These are phyloP conservation scores for Scytalidium sp. DNA, from an alignment of 2,329 filamentous ascomycete species.

Conservation along the genomic window DNA sequence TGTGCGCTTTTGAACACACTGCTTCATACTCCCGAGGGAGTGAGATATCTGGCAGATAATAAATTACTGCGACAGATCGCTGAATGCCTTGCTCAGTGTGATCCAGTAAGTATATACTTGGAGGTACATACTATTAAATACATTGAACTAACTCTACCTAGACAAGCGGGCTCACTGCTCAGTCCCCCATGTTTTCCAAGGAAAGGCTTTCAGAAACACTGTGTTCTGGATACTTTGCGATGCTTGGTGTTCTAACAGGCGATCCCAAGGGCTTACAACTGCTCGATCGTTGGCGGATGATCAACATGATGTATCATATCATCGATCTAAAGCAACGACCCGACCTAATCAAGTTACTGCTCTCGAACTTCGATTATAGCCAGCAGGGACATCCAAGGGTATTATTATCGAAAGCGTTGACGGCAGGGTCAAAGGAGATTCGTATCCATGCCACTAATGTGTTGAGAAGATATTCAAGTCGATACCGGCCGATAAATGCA, in stretches of 20 bases:
- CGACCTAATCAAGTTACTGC: conserved; percentile 83
- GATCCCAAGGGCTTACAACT: conserved; percentile 82
- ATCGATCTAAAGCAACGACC: conserved; percentile 87
- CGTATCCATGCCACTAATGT: conserved; percentile 86
- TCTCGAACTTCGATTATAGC: conserved; percentile 90
- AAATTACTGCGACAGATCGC: conserved; percentile 92
- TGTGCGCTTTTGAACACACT: conserved; percentile 86
- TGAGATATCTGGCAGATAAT: conserved; percentile 82
- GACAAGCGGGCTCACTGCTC: conserved; percentile 73
- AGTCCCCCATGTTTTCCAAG: conserved; percentile 83
- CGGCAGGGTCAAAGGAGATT: conserved; percentile 86
- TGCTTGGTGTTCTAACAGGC: conserved; percentile 82
- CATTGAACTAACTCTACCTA: conserved; percentile 28
- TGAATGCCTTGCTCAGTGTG: conserved; percentile 92
- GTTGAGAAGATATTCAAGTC: conserved; percentile 79
- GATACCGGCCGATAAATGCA: conserved; percentile 38
- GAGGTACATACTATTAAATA: not conserved
- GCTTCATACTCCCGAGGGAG: conserved; percentile 80
- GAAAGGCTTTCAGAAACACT: conserved; percentile 83
- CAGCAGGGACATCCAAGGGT: conserved; percentile 86
- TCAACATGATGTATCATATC: conserved; percentile 99
- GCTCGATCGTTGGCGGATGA: conserved; percentile 94
- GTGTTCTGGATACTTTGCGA: conserved; percentile 89
- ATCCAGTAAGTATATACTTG: conserved; percentile 58
- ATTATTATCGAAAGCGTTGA: conserved; percentile 89